Percentiles rank a stretch among this genome's conserved stretches.
These are phyloP conservation scores for Diaporthe destruens DNA, from an alignment of 2,329 filamentous ascomycete genomes.

Conservation along the genomic window DNA sequence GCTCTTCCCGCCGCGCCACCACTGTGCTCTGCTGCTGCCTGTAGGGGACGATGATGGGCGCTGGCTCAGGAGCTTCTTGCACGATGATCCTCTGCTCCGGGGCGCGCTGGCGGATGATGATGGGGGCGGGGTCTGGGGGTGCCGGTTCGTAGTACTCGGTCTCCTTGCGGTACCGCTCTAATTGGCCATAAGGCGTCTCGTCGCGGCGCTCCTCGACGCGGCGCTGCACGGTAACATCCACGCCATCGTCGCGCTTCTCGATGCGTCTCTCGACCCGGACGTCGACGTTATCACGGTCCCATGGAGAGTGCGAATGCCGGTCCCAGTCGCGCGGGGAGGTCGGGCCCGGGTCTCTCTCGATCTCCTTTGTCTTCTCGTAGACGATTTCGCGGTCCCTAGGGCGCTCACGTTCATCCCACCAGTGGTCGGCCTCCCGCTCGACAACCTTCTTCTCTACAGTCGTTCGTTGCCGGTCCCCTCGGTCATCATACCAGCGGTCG, in stretches of 20 bases:
- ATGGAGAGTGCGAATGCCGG: conserved; percentile 49
- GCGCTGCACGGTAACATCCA: conserved; percentile 67
- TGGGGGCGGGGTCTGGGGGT: conserved; percentile 58
- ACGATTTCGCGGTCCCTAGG: conserved; percentile 51
- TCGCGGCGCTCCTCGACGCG: conserved; percentile 64
- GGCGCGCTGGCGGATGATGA: conserved; percentile 68
- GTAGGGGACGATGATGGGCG: conserved; percentile 65
- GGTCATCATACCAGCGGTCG: conserved; percentile 42
- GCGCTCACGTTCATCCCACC: conserved; percentile 48
- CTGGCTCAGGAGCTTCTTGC: conserved; percentile 66
- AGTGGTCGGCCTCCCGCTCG: conserved; percentile 39
- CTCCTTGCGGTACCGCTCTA: conserved; percentile 72
- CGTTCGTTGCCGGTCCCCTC: conserved; percentile 42
- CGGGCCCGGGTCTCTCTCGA: conserved; percentile 53
- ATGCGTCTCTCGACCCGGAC: conserved; percentile 58
- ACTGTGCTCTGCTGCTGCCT: conserved; percentile 53
- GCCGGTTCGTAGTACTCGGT: conserved; percentile 71
- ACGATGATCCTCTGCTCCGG: conserved; percentile 72
- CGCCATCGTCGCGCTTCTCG: conserved; percentile 58
- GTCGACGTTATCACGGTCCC: conserved; percentile 56
- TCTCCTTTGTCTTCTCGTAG: conserved; percentile 59
- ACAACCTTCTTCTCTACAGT: conserved; percentile 40
- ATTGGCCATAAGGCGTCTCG: conserved; percentile 59
- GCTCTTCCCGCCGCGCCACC: conserved; percentile 51
- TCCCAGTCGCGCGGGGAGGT: conserved; percentile 50